Percentiles rank a stretch among this genome's conserved stretches.
These are phyloP conservation scores for Yamadazyma akitaensis DNA, from an alignment of 805 yeast genomes.

Conservation along the genomic window DNA sequence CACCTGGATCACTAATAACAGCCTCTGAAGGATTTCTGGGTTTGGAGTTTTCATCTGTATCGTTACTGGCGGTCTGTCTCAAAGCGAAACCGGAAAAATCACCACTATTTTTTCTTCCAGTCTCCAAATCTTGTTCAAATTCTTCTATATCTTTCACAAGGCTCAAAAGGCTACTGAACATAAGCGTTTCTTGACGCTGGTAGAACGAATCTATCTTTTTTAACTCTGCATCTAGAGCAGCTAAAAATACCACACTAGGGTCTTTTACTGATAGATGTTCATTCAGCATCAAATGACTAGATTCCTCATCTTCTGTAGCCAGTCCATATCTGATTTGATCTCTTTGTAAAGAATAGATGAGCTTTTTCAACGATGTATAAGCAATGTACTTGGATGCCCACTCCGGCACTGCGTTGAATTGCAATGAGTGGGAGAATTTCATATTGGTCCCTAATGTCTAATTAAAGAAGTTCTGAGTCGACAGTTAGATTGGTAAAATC, in stretches of 20 bases:
- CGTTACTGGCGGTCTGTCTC: conserved; percentile 5
- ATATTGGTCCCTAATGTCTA: conserved; percentile 32
- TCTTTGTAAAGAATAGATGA: conserved; percentile 78
- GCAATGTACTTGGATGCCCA: conserved; percentile 94
- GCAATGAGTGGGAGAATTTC: conserved; percentile 94
- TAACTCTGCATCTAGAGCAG: conserved; percentile 76
- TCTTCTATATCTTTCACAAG: conserved; percentile 61
- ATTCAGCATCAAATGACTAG: conserved; percentile 28
- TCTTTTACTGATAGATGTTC: conserved; percentile 33
- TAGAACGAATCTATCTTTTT: conserved; percentile 75
- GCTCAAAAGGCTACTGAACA: conserved; percentile 50
- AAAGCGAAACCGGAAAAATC: conserved; percentile 5
- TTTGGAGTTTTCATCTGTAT: neutral
- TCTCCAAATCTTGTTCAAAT: conserved; percentile 43
- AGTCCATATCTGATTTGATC: conserved; percentile 37
- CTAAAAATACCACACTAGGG: conserved; percentile 56
- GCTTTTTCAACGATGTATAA: conserved; percentile 81
- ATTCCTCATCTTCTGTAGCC: conserved; percentile 30
- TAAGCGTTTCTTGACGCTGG: conserved; percentile 58
- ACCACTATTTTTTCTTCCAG: conserved; percentile 9
- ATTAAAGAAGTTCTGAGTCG: neutral
- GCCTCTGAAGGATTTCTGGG: conserved; percentile 2
- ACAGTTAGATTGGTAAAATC: too few relatives aligned
- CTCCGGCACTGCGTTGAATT: conserved; percentile 97
- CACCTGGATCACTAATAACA: conserved; percentile 29